Percentiles rank a stretch among this genome's conserved stretches.
Evolutionary conservation across 78 protist genomes (phyloP).

Genomic region (Bodo saltans): DNA sequence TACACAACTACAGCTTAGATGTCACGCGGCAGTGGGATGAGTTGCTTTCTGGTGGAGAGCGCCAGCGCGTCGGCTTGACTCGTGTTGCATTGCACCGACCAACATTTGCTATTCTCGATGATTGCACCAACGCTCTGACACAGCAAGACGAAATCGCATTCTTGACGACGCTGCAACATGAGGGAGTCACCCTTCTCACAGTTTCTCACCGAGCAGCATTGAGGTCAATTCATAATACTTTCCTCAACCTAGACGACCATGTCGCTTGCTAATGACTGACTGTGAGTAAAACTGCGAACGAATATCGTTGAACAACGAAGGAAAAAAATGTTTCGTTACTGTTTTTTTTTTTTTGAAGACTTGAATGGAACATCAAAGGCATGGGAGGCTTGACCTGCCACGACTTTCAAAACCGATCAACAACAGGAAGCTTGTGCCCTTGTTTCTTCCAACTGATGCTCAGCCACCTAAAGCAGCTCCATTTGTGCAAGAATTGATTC

Average conservation of each 20-base stretch:
- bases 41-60: conserved; percentile 65
- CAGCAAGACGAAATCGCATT: conserved; percentile 18
- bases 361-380: too few relatives aligned
- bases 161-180: background rate
- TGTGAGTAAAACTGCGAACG: too few relatives aligned
- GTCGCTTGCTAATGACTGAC: background rate
- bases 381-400: too few relatives aligned
- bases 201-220: conserved; percentile 45
- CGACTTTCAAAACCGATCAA: too few relatives aligned
- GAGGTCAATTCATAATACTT: conserved; percentile 8
- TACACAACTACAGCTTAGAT: too few relatives aligned
- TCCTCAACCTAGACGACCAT: conserved; percentile 5
- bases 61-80: conserved; percentile 49
- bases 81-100: conserved; percentile 65
- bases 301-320: too few relatives aligned
- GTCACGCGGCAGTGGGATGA: conserved; percentile 50
- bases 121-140: conserved; percentile 47
- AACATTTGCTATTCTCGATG: conserved; percentile 63
- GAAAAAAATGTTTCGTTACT: too few relatives aligned
- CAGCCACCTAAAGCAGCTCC: too few relatives aligned
- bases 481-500: too few relatives aligned
- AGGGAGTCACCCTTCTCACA: conserved; percentile 35
- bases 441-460: too few relatives aligned
- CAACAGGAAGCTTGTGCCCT: too few relatives aligned
- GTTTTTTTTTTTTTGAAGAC: too few relatives aligned